Evolutionary conservation across 495 filamentous ascomycete genomes (phyloP), one percentile per base, ranked within the genome.

Genomic region (Aspergillus avenaceus): DNA sequence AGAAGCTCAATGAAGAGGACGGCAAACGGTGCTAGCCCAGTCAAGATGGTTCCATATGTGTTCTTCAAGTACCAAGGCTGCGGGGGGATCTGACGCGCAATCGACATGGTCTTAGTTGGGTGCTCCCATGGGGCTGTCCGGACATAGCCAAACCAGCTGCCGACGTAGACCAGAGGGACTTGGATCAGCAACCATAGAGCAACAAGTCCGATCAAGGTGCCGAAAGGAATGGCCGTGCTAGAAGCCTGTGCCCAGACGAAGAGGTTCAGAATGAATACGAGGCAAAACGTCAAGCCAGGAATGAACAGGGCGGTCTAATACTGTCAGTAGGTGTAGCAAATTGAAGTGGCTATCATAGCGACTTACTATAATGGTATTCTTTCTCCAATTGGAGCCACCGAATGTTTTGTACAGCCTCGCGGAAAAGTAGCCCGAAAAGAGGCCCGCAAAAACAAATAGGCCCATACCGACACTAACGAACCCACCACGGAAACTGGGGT

Each of bases 171-270:
- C 14, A 97, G 79, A 2, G 91, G 91, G 4, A 96, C 83, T 58
- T 95, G 90, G 32, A 96, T 87, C 52, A 91, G 81, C 21, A 96
- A 80, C 91, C 91, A 96, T 4, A 97, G 80, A 0, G 85, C 72
- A 2, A 91, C 65, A 6, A 97, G 79, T 1, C 79, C 88, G 22
- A 95, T 60, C 18, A 97, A 73, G 0, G 91, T 96, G 16, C 85
- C 78, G 60, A 97, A 95, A 0, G 91, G 91, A 28, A 97, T 85
- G 3, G 91, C 91, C 2, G 89, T 95, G 63, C 85, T 90, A 21
- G 88, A 95, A 0, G 91, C 88, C 69, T 96, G 89, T 0, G 88
- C 85, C 91, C 91, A 97, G 52, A 96, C 88, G 61, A 96, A 95
- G 25, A 97, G 76, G 63, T 97, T 96, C 41, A 96, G 76, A 31